These are phyloP conservation scores for Penicillium sp. DNA, from an alignment of 2,329 filamentous ascomycete genomes.

Conservation along the genomic window DNA sequence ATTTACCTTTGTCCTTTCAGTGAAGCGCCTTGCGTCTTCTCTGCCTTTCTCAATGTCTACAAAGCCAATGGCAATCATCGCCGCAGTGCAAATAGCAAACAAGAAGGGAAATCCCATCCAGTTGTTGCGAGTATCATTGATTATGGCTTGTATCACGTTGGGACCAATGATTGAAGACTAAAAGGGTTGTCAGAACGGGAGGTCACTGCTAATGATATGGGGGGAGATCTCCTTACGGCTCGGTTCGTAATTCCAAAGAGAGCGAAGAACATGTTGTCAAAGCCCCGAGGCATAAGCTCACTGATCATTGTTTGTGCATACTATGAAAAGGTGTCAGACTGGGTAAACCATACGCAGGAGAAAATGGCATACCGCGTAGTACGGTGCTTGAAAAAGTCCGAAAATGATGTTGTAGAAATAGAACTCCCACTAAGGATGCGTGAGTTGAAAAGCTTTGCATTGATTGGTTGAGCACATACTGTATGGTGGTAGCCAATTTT, in stretches of 20 bases:
- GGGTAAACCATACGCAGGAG: not conserved
- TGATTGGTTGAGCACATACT: conserved; percentile 22
- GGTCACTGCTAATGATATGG: not conserved
- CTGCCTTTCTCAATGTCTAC: conserved; percentile 48
- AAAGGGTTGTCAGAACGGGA: not conserved
- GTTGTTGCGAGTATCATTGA: conserved; percentile 47
- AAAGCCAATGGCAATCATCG: conserved; percentile 45
- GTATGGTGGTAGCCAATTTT: conserved; percentile 46
- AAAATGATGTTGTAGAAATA: conserved; percentile 51
- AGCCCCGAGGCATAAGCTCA: conserved; percentile 47
- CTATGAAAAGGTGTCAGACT: conserved; percentile 14
- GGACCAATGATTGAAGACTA: conserved; percentile 51
- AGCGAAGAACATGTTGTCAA: conserved; percentile 52
- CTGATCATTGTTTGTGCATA: conserved; percentile 52
- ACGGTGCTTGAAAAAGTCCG: conserved; percentile 48
- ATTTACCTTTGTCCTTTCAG: conserved; percentile 38
- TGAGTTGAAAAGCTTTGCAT: conserved; percentile 6
- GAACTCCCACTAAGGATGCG: conserved; percentile 41
- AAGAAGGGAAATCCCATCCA: conserved; percentile 52
- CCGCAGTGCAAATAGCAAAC: conserved; percentile 42
- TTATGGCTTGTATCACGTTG: conserved; percentile 50
- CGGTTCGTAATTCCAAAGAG: conserved; percentile 51
- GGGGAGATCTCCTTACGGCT: conserved; percentile 42
- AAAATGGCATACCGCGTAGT: conserved; percentile 39
- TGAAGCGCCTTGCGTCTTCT: conserved; percentile 43